Percentiles rank a stretch among this genome's conserved stretches.
Evolutionary conservation across 306 rosid genomes (phyloP).

Genomic region (Cucurbita argyrosperma): DNA sequence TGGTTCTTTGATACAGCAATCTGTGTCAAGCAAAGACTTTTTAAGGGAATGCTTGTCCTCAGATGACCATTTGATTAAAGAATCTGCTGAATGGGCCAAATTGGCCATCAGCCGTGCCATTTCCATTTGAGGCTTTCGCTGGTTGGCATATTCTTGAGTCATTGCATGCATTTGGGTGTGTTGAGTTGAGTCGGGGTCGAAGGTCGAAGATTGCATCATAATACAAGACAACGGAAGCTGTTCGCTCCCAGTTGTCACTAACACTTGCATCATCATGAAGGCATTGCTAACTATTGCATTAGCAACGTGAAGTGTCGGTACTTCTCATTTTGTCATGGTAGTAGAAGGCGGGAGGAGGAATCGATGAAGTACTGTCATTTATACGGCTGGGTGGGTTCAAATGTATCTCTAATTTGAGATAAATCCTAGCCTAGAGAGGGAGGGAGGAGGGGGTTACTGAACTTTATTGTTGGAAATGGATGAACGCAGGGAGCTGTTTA

Average conservation of each 20-base stretch:
- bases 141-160: slow-evolving; percentile 20
- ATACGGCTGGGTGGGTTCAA: neutral
- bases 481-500: neutral
- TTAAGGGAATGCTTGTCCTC: slow-evolving; percentile 72
- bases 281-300: slow-evolving; percentile 13
- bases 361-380: neutral
- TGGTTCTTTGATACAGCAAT: slow-evolving; percentile 64
- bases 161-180: slow-evolving; percentile 74
- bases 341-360: slow-evolving; percentile 1
- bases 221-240: slow-evolving; percentile 25
- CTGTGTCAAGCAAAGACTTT: slow-evolving; percentile 75
- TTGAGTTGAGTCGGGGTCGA: slow-evolving; percentile 59
- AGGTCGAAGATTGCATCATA: slow-evolving; percentile 65
- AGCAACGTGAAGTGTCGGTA: slow-evolving; percentile 3
- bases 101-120: slow-evolving; percentile 70
- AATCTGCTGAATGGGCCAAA: slow-evolving; percentile 93
- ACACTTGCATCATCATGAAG: slow-evolving; percentile 10
- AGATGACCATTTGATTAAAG: slow-evolving; percentile 66
- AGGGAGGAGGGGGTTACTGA: too few relatives aligned
- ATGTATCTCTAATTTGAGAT: slow-evolving; percentile 1
- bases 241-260: slow-evolving; percentile 11
- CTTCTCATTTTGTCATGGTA: neutral
- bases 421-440: neutral
- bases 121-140: slow-evolving; percentile 41
- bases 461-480: neutral